Base-by-base conservation (phyloP, 2,329 filamentous ascomycete species). In the Claviceps purpurea region DNA sequence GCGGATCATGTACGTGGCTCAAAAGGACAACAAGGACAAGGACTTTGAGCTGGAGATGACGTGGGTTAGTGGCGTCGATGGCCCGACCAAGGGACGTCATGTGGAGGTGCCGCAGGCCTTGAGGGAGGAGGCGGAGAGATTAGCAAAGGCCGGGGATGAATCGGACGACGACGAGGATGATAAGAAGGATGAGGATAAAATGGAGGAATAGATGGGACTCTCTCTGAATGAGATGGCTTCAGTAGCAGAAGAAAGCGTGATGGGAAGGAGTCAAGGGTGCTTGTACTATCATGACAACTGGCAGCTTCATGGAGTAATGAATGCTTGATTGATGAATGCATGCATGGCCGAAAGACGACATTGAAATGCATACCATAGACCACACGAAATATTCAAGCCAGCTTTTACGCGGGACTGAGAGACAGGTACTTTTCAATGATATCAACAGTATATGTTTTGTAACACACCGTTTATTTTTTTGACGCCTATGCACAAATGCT, bases 11-110 rank as follows among this genome's bases (percentile, higher is more conserved):
- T 94, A 96, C 68, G 82, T 95, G 55, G 90, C 91, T 48, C 93
- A 98, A 67, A 93, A 97, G 69, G 93, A 98, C 70, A 97, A 91
- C 77, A 97, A 97, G 75, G 93, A 97, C 73, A 98, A 98, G 77
- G 93, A 97, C 59, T 98, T 97, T 64, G 93, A 98, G 81, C 77
- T 98, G 55, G 93, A 98, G 75, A 94, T 98, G 89, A 95, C 88
- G 54, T 98, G 93, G 93, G 87, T 97, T 68, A 96, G 89, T 70
- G 81, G 78, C 50, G 70, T 82, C 47, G 81, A 87, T 58, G 91
- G 90, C 5, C 89, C 90, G 39, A 97, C 90, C 56, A 91, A 94
- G 74, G 93, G 93, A 57, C 82, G 84, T 62, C 93, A 98, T 66
- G 79, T 91, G 70, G 89, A 95, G 70, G 93, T 98, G 54, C 93